Percentiles rank a stretch among this genome's conserved stretches.
phyloP scores from a whole-genome alignment of 352 stramenopile genomes.

The Pythium rhizo-oryzae region DNA sequence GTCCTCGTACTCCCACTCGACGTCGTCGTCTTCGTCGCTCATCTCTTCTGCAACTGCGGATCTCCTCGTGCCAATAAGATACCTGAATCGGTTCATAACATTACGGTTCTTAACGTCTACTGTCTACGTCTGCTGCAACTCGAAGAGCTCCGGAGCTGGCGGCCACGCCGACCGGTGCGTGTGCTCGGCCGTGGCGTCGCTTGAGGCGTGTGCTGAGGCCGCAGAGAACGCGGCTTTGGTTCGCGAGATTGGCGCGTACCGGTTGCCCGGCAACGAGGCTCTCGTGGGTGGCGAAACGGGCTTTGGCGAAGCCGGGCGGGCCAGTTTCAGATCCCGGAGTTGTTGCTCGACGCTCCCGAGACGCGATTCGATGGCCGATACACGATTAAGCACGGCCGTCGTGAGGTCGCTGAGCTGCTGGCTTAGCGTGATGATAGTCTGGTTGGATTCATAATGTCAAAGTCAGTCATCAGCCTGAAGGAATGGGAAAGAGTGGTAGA shows the following conservation, averaged over 20 bases:
- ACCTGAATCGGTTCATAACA: neutral
- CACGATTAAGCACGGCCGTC: slow-evolving; percentile 26
- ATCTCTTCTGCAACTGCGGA: neutral
- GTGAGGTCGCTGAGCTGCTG: slow-evolving; percentile 34
- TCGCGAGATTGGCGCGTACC: slow-evolving; percentile 7
- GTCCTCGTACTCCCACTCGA: slow-evolving; percentile 32
- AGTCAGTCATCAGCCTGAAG: neutral
- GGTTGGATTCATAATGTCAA: no score
- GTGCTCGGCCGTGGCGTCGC: neutral
- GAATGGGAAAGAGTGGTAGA: neutral
- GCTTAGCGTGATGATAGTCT: slow-evolving; percentile 28
- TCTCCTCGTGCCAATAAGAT: no score
- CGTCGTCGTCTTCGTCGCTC: slow-evolving; percentile 25
- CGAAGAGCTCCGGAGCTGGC: slow-evolving; percentile 21
- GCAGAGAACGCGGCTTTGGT: slow-evolving; percentile 3
- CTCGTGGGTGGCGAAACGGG: neutral
- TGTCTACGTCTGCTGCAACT: slow-evolving; percentile 16
- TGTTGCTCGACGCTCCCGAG: slow-evolving; percentile 27
- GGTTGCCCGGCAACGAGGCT: neutral
- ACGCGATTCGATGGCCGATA: slow-evolving; percentile 24
- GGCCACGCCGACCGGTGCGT: slow-evolving; percentile 13
- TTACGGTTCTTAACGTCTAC: slow-evolving; percentile 7
- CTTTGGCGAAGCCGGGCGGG: neutral
- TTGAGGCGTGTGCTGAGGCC: neutral
- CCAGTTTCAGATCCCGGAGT: slow-evolving; percentile 10